Base-by-base conservation (phyloP, 495 filamentous ascomycete genomes). In the Lepraria neglecta region DNA sequence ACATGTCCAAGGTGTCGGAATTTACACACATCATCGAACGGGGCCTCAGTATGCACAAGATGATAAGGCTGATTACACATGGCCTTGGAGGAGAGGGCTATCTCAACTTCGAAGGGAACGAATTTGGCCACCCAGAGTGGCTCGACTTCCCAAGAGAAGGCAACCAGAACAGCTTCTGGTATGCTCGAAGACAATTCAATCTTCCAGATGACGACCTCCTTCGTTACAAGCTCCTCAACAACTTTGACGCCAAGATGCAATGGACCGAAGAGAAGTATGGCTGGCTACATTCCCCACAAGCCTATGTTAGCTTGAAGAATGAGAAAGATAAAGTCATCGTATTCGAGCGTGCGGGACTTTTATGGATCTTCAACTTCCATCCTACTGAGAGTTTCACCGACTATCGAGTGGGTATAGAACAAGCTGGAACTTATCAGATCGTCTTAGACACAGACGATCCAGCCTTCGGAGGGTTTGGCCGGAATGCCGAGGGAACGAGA, bases 71-170 rank as follows among this genome's bases (percentile, higher is more conserved):
- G 9, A 76, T 97, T 59, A 98, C 94, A 27, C 95, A 98, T 74
- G 84, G 78, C 35, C 83, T 98, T n/a, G 94, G 95, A 55, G 94
- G 94, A 64, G 94, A 98, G 74, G 94, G 92, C 44, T 98, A 95
- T 68, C 90, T 97, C 57, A 97, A 97, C 76, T 98, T 98, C 68
- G 91, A 96, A 74, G 94, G 92, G 63, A 98, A 98, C 74, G 94
- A 98, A 73, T 98, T 98, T 73, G 94, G 94, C 1, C 94, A 98
- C 73, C 94, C 94, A 0, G 94, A 98, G 77, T 98, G 94, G 94
- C 90, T 98, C 59, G 94, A 98, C 72, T 98, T 98, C 75, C 94
- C 94, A 12, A 87, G 94, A 35, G 91, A 82, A 63, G 94, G 95
- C 51, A 98, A 98, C 79, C 75, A 87, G 69, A 97, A 97, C 73